Base-by-base conservation (phyloP, 2,329 filamentous ascomycete genomes). In the Nigrospora sphaerica region DNA sequence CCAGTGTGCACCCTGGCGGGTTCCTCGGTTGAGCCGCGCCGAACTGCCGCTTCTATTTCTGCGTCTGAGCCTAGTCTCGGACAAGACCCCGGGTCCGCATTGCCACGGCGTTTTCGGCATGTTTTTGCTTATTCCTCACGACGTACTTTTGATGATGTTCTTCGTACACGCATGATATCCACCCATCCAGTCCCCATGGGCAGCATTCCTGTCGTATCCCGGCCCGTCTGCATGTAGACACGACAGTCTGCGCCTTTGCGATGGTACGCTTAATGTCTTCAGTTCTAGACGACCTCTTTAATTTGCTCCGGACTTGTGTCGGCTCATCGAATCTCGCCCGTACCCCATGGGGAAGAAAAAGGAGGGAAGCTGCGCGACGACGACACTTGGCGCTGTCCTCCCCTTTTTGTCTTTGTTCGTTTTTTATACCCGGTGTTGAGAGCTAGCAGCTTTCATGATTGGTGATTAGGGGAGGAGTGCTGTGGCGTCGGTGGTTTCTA, bases 61-160 rank as follows among this genome's bases (percentile, higher is more conserved):
- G 16, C 28, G 19, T 44, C 13, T n/a, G 32, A 23, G n/a, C 28
- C 31, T 32, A 32, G 23, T 44, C 33, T 11, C 18, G 23, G 32
- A 34, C 14, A 33, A 43, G 32, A 3, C 23, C 10, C 49, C 17
- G 28, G 32, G 49, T 56, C 52, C 55, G 62, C 61, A 70, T 69
- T 62, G 62, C 58, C 62, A 58, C 45, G 67, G 68, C 62, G 65
- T 70, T 68, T 47, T 50, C 54, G 59, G 52, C 54, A 53, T 54
- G 49, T 46, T 42, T 43, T 46, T 33, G 19, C 42, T 37, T 44
- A 23, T 12, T 14, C 33, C 19, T 31, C 18, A 38, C 31, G n/a
- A 32, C 18, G 31, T 14, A 31, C 31, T 32, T 42, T 12, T 19
- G 32, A 16, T 19, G 13, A 31, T 14, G 31, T 14, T 32, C 32